Evolutionary conservation across 225 moss, liverwort and hornwort species (phyloP), one percentile per base, ranked within the genome.

Genomic region (Thuidium tamariscinum): DNA sequence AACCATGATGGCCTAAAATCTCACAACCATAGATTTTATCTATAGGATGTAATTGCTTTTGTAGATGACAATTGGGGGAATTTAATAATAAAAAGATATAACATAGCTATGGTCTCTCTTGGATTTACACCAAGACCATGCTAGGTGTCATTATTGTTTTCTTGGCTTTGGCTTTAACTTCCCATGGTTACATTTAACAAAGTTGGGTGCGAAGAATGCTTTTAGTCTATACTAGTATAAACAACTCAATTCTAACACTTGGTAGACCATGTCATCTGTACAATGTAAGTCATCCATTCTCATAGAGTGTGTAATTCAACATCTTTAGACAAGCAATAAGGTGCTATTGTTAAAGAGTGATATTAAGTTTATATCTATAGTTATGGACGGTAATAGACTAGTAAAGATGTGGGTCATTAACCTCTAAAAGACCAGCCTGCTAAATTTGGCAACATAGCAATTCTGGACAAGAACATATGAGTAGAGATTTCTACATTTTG

Each of bases 341-440:
- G 3, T n/a, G 10, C 3, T 18, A 10, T 65, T 16, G 5, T 65
- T 4, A n/a, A 5, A n/a, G 1, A n/a, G 19, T 19, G 5, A 65
- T n/a, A n/a, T 10, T 5, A 65, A 1, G 0, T 64, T 64, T 1
- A 18, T n/a, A 64, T 64, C 18, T 64, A 64, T 34, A n/a, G 3
- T 34, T 18, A n/a, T n/a, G 0, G 5, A n/a, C 0, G 3, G 0
- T n/a, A n/a, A 18, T 19, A 64, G n/a, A 3, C 0, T 3, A 1
- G 10, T n/a, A 64, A 9, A 64, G 5, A n/a, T 64, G 10, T 10
- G 1, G 10, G 1, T 64, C 10, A 64, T 64, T 34, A 64, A 46
- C 8, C 10, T 10, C 46, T 46, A 46, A 46, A 46, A 46, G 10
- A 7, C 8, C 46, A 46, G 10, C 10, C 8, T 10, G 10, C 46